phyloP scores from a whole-genome alignment of 306 rosid genomes.

The Pueraria montana region DNA sequence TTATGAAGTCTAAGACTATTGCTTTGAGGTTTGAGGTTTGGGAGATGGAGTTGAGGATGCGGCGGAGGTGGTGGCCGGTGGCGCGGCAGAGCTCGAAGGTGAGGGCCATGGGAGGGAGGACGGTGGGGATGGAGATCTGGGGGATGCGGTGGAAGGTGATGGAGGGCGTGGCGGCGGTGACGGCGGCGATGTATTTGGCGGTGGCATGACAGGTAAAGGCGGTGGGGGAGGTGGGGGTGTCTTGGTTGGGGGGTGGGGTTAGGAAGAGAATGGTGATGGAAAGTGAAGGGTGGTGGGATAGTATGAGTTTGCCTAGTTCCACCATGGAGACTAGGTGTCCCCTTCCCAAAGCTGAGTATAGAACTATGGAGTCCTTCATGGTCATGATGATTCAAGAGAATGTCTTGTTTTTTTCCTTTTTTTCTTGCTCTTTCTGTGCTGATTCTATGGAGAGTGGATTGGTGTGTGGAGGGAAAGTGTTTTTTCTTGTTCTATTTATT shows the following conservation, averaged over 20 bases:
- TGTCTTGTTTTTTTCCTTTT: background rate
- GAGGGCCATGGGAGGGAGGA: background rate
- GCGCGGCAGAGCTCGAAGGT: background rate
- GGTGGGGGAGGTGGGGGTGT: background rate
- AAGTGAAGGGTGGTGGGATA: constrained; percentile 45
- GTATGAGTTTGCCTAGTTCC: constrained; percentile 30
- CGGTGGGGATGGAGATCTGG: background rate
- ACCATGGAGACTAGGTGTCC: constrained; percentile 33
- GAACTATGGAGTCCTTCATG: constrained; percentile 28
- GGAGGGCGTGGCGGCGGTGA: constrained; percentile 38
- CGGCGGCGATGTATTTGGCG: constrained; percentile 41
- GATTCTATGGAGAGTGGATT: no score
- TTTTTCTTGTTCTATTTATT: no score
- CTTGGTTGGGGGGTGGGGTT: constrained; percentile 44
- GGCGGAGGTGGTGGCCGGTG: background rate
- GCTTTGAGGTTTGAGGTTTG: constrained; percentile 35
- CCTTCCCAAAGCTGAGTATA: background rate
- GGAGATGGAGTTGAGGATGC: background rate
- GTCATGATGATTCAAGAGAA: background rate
- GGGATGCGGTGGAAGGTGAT: constrained; percentile 47
- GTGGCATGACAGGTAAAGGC: constrained; percentile 24
- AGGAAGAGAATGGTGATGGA: constrained; percentile 49
- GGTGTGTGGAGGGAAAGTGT: no score
- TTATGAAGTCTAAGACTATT: constrained; percentile 54
- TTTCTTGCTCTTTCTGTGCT: background rate